These are phyloP conservation scores for Dipteronia sinensis DNA, from an alignment of 345 rosid genomes.

Conservation along the genomic window DNA sequence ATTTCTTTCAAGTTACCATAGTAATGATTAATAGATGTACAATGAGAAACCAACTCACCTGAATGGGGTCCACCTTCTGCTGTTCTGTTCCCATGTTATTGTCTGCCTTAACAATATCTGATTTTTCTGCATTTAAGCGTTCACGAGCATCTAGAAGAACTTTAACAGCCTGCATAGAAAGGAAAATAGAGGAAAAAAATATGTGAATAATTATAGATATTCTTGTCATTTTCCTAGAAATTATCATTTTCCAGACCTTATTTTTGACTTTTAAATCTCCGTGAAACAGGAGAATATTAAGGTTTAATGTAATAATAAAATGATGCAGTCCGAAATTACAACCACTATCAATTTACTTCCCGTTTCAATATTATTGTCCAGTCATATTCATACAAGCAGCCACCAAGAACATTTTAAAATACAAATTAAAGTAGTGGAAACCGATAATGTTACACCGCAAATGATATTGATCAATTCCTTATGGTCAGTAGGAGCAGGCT, in stretches of 20 bases:
- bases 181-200: slow-evolving; percentile 8
- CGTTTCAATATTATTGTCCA: not conserved
- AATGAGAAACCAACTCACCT: slow-evolving; percentile 46
- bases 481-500: too few species aligned
- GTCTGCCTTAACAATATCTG: slow-evolving; percentile 36
- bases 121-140: slow-evolving; percentile 42
- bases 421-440: too few species aligned
- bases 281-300: not conserved
- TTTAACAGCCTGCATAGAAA: slow-evolving; percentile 71
- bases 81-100: slow-evolving; percentile 33
- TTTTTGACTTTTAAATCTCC: not conserved
- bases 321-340: not conserved
- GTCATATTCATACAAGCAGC: too few species aligned
- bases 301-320: not conserved
- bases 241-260: not conserved
- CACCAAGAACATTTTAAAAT: too few species aligned
- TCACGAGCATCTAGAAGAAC: slow-evolving; percentile 68
- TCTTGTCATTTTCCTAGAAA: not conserved
- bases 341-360: not conserved
- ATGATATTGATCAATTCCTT: too few species aligned
- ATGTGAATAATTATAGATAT: not conserved
- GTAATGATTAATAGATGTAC: not conserved
- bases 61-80: slow-evolving; percentile 60
- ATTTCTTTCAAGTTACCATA: not conserved
- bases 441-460: too few species aligned